A percentile compares a stretch with the other conserved stretches of the same genome.
Evolutionary conservation across 2,329 filamentous ascomycete genomes (phyloP).

Genomic region (Torrubiella hemipterigena): DNA sequence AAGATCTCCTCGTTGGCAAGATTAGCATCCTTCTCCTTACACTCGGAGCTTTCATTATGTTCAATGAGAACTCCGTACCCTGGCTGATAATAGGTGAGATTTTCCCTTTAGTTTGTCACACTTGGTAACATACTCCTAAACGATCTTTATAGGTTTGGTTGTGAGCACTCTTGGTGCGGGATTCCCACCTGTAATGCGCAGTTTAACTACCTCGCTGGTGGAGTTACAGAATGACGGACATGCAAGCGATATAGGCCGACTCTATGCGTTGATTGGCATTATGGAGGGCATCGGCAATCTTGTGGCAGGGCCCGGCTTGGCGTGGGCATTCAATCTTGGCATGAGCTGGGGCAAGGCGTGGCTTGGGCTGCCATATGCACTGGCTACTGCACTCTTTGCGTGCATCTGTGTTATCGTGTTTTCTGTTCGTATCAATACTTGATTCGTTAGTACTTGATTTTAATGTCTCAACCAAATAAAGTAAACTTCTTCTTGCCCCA

Average conservation of each 20-base stretch:
- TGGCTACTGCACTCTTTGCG: constrained; percentile 1
- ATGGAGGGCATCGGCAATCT: constrained; percentile 1
- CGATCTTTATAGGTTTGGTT: neutral
- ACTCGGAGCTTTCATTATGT: neutral
- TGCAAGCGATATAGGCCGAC: neutral
- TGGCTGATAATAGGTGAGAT: neutral
- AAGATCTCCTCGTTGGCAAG: neutral
- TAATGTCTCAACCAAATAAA: too few relatives aligned
- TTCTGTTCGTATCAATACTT: too few relatives aligned
- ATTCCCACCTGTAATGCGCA: neutral
- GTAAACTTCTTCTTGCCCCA: too few relatives aligned
- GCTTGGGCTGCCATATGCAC: constrained; percentile 1
- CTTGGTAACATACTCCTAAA: neutral
- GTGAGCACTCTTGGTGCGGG: neutral
- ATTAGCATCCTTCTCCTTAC: neutral
- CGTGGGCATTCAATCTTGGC: neutral
- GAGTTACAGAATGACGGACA: neutral
- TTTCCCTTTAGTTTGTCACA: too few relatives aligned
- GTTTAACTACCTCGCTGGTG: neutral
- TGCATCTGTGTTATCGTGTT: too few relatives aligned
- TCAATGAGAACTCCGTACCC: neutral
- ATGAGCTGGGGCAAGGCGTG: constrained; percentile 1
- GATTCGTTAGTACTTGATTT: too few relatives aligned
- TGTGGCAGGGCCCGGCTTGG: constrained; percentile 1
- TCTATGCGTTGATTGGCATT: neutral